phyloP scores from a whole-genome alignment of 768 basidiomycete genomes.

The Kwoniella europaea region DNA sequence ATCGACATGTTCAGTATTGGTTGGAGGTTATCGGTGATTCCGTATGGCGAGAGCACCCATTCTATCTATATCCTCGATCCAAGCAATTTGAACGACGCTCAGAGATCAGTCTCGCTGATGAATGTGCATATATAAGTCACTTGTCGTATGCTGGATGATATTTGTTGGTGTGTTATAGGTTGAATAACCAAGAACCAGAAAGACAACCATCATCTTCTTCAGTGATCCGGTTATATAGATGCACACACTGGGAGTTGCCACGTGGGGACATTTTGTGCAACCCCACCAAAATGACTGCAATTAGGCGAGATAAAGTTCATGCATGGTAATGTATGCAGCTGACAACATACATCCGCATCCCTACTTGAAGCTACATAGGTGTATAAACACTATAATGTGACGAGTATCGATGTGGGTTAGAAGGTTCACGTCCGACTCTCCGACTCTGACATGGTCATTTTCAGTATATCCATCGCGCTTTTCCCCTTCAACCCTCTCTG shows the following conservation, averaged over 20 bases:
- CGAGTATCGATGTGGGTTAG: neutral
- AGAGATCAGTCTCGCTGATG: too few relatives aligned
- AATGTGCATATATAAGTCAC: too few relatives aligned
- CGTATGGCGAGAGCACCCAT: neutral
- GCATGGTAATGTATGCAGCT: neutral
- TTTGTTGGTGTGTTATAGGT: too few relatives aligned
- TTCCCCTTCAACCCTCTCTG: slow-evolving; percentile 36
- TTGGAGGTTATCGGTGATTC: neutral
- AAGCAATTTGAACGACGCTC: too few relatives aligned
- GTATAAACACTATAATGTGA: too few relatives aligned
- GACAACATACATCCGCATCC: too few relatives aligned
- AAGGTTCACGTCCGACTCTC: neutral
- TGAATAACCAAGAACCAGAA: neutral
- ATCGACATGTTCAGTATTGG: neutral
- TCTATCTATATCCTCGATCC: neutral
- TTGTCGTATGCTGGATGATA: too few relatives aligned
- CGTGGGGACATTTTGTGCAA: neutral
- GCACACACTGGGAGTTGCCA: neutral
- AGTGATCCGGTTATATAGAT: neutral
- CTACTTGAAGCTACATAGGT: too few relatives aligned
- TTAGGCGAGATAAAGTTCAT: neutral
- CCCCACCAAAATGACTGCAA: neutral
- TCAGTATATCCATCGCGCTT: slow-evolving; percentile 51
- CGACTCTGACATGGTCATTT: slow-evolving; percentile 32
- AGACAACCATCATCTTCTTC: neutral